Evolutionary conservation across 1,284 basidiomycete genomes (phyloP).

Genomic region (Microbotryum saponariae): DNA sequence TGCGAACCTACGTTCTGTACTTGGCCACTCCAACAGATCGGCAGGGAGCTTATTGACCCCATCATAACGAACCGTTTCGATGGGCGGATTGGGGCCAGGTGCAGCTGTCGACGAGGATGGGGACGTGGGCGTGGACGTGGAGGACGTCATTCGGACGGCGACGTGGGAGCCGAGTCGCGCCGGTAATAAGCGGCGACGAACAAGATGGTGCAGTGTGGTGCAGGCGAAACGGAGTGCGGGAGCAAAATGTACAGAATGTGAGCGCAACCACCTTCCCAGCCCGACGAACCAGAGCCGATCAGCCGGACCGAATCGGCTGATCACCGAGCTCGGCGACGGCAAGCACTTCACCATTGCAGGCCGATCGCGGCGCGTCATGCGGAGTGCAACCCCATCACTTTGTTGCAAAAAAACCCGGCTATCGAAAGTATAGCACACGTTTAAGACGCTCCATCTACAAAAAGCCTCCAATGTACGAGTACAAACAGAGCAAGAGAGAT

Average conservation of each 20-base stretch:
- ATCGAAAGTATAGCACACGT: neutral
- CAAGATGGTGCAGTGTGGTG: no score
- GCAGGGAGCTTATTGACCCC: constrained; percentile 3
- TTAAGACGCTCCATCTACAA: neutral
- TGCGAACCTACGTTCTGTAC: neutral
- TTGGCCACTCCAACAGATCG: neutral
- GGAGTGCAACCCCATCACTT: constrained; percentile 36
- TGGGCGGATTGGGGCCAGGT: neutral
- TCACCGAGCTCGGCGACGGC: neutral
- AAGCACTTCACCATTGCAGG: constrained; percentile 27
- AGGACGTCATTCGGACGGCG: neutral
- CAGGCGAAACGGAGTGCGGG: no score
- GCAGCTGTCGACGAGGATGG: neutral
- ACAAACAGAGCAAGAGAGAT: constrained; percentile 36
- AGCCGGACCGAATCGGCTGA: neutral
- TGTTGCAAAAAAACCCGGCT: constrained; percentile 34
- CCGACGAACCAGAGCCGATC: neutral
- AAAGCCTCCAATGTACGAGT: constrained; percentile 32
- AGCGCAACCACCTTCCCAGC: no score
- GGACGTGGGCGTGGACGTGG: constrained; percentile 10
- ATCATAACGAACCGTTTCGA: constrained; percentile 8
- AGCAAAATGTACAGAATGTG: no score
- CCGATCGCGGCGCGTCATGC: constrained; percentile 30
- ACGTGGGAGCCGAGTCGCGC: neutral
- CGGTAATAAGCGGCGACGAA: neutral